Evolutionary conservation across 2,329 filamentous ascomycete genomes (phyloP).

Genomic region (Paraconiothyrium sp.): DNA sequence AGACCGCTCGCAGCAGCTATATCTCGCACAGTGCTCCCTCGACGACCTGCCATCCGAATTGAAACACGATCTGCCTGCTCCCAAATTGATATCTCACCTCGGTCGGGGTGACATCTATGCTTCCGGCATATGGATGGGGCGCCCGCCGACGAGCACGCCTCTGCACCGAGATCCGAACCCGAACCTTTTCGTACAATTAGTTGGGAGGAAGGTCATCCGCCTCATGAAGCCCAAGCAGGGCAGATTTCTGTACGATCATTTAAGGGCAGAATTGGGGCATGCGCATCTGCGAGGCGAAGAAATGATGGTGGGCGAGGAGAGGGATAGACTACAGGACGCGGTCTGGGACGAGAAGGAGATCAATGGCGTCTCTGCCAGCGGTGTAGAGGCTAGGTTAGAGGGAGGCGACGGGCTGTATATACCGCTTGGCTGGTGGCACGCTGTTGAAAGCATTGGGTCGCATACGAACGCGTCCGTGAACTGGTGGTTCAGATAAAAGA

Average conservation of each 20-base stretch:
- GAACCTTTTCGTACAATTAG: constrained; percentile 88
- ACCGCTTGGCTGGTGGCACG: constrained; percentile 88
- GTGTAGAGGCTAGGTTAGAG: constrained; percentile 58
- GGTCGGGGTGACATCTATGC: constrained; percentile 87
- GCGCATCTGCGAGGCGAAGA: constrained; percentile 76
- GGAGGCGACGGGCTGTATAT: constrained; percentile 80
- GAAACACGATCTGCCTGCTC: constrained; percentile 72
- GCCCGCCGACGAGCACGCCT: constrained; percentile 87
- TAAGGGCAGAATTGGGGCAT: constrained; percentile 34
- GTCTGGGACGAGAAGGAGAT: constrained; percentile 68
- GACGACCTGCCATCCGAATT: constrained; percentile 71
- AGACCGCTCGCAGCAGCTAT: constrained; percentile 63
- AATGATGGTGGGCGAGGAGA: constrained; percentile 89
- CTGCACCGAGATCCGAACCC: constrained; percentile 93
- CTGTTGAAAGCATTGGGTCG: constrained; percentile 71
- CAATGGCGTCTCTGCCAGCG: constrained; percentile 20
- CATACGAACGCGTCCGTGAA: constrained; percentile 72
- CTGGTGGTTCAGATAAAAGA: constrained; percentile 78
- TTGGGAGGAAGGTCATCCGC: constrained; percentile 76
- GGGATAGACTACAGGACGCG: constrained; percentile 69
- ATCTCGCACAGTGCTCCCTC: constrained; percentile 85
- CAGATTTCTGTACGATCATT: constrained; percentile 69
- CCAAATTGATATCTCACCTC: constrained; percentile 67
- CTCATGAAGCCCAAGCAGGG: constrained; percentile 74
- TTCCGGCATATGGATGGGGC: constrained; percentile 87